phyloP scores from a whole-genome alignment of 805 yeast genomes.

The Saccharomycopsis sp. region DNA sequence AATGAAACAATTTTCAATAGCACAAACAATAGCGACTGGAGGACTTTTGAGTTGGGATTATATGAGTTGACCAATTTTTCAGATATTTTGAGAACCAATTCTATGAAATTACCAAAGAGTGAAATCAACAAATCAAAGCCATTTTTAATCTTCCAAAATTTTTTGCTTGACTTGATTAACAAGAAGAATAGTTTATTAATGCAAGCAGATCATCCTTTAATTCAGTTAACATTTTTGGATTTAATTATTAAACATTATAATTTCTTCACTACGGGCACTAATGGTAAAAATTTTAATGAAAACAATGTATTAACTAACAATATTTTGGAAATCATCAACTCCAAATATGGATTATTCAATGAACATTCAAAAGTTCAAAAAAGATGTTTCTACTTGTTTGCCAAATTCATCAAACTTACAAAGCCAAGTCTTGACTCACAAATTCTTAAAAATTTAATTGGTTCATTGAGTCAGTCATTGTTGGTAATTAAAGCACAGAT shows the following conservation, averaged over 20 bases:
- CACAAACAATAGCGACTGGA: constrained; percentile 48
- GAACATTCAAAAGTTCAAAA: constrained; percentile 63
- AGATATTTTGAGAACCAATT: constrained; percentile 71
- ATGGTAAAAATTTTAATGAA: constrained; percentile 29
- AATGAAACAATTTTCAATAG: constrained; percentile 38
- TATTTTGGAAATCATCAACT: constrained; percentile 70
- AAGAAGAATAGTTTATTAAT: constrained; percentile 22
- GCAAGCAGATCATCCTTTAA: constrained; percentile 66
- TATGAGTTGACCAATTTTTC: constrained; percentile 73
- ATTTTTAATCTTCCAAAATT: constrained; percentile 50
- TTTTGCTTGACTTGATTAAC: constrained; percentile 45
- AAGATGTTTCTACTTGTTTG: constrained; percentile 87
- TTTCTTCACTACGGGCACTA: constrained; percentile 34
- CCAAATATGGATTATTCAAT: constrained; percentile 78
- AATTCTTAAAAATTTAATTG: constrained; percentile 49
- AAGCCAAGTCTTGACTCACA: constrained; percentile 53
- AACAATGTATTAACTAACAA: constrained; percentile 49
- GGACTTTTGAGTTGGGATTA: constrained; percentile 77
- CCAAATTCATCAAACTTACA: constrained; percentile 71
- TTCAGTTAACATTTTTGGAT: constrained; percentile 79
- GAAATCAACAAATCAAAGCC: constrained; percentile 64
- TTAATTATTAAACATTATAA: constrained; percentile 72
- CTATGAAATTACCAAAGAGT: constrained; percentile 61
- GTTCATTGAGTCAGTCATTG: constrained; percentile 51
- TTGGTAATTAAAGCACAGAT: constrained; percentile 56